phyloP scores from a whole-genome alignment of 192 early-diverging fungal species.

The Pilobolus umbonatus region DNA sequence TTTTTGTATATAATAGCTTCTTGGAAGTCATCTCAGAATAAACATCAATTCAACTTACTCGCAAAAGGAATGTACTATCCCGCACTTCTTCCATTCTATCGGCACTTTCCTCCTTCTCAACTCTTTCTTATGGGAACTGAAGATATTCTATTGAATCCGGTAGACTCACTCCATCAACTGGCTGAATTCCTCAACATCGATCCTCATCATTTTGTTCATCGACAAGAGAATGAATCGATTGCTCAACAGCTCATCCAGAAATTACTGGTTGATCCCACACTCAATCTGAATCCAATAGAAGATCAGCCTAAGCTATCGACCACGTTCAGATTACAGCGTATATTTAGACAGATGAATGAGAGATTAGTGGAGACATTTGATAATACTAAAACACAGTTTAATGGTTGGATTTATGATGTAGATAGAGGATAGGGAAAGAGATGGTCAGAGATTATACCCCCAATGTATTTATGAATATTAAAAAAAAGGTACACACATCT shows the following conservation, averaged over 20 bases:
- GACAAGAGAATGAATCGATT: background rate
- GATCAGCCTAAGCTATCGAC: conserved; percentile 35
- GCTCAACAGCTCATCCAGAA: background rate
- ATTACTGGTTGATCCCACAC: background rate
- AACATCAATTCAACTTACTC: conserved; percentile 21
- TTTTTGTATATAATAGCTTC: background rate
- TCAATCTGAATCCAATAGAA: background rate
- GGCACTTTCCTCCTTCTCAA: conserved; percentile 28
- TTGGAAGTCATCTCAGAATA: background rate
- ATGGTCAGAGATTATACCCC: no score
- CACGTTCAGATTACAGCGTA: conserved; percentile 41
- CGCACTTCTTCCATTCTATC: conserved; percentile 24
- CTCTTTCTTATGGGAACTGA: conserved; percentile 26
- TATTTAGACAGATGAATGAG: conserved; percentile 44
- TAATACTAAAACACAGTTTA: conserved; percentile 36
- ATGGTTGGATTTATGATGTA: conserved; percentile 50
- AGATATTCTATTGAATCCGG: conserved; percentile 23
- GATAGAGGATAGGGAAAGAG: no score
- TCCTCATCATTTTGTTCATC: background rate
- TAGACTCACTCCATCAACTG: conserved; percentile 20
- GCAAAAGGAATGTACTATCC: conserved; percentile 34
- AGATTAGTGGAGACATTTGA: conserved; percentile 44
- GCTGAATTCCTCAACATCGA: conserved; percentile 29
- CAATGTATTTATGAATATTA: no score
- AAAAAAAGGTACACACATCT: no score